Evolutionary conservation across 768 basidiomycete genomes (phyloP).

Genomic region (Gymnopilus dilepis): DNA sequence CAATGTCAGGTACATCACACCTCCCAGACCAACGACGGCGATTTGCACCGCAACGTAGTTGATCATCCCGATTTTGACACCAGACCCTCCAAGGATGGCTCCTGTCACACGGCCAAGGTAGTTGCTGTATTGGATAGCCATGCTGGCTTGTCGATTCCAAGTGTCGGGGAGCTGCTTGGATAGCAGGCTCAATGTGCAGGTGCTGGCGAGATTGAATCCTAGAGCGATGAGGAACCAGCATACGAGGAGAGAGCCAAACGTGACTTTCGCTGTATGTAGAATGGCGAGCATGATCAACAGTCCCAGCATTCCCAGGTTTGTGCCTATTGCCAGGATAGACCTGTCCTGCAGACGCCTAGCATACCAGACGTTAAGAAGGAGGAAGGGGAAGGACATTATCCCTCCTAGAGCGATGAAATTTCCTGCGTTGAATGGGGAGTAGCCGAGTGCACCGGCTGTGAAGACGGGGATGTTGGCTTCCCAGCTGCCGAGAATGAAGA

Average conservation of each 20-base stretch:
- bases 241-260: conserved; percentile 52
- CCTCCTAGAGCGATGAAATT: conserved; percentile 77
- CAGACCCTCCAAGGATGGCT: conserved; percentile 71
- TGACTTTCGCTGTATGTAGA: conserved; percentile 43
- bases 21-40: conserved; percentile 62
- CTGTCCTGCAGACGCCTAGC: conserved; percentile 67
- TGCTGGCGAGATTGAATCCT: conserved; percentile 77
- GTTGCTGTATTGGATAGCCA: conserved; percentile 73
- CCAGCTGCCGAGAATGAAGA: conserved; percentile 74
- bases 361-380: conserved; percentile 62
- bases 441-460: conserved; percentile 52
- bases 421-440: conserved; percentile 66
- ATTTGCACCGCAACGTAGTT: conserved; percentile 66
- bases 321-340: conserved; percentile 57
- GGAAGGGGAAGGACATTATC: conserved; percentile 66
- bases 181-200: conserved; percentile 67
- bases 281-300: conserved; percentile 57
- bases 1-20: conserved; percentile 54
- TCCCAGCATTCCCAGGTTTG: conserved; percentile 53
- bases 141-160: conserved; percentile 62
- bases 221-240: conserved; percentile 68
- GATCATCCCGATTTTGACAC: conserved; percentile 62
- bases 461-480: conserved; percentile 73
- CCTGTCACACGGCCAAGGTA: conserved; percentile 69
- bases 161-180: conserved; percentile 70